Evolutionary conservation across 352 stramenopile species (phyloP), one percentile per base, ranked within the genome.

Genomic region (Globisporangium alternatum): DNA sequence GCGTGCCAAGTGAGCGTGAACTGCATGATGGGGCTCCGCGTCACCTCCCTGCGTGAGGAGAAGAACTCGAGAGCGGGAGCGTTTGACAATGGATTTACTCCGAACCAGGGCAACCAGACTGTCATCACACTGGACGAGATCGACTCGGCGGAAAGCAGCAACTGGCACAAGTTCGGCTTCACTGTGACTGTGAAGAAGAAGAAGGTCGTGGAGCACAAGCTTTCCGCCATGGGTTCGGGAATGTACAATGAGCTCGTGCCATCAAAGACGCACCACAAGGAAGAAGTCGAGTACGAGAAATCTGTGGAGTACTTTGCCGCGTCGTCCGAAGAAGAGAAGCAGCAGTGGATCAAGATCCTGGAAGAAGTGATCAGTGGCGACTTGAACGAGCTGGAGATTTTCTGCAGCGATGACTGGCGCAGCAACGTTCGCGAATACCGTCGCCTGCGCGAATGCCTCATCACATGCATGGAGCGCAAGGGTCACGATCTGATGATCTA

Each of bases 361-460:
- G 71, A 90, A 56, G 75, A 82, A 21, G 85, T 91, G 35, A 89
- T 95, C 65, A 80, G 88, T 39, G 87, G 87, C 8, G 86, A 95
- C 63, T 63, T 94, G 35, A 86, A 85, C 41, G 87, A 90, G 54
- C 66, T 95, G 9, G 87, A 95, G 60, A 91, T 95, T 22, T 95
- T 95, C 55, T 95, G 87, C 68, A 92, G 80, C 62, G 87, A 95
- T 66, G 87, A 95, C 61, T 95, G 87, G 87, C 81, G 86, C n/a
- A 92, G 81, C 74, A 95, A 94, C 58, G 80, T 95, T 31, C 81
- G 83, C 35, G 85, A 94, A 62, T 95, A 94, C 70, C 75, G 83
- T 9, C 80, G 75, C 2, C 70, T 95, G 58, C 81, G 87, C 53
- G 78, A 92, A 65, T 91, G 80, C 59, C 64, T 91, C 53, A 91